Evolutionary conservation across 2,329 filamentous ascomycete species (phyloP), one percentile per base, ranked within the genome.

Genomic region (Xylaria sp.): DNA sequence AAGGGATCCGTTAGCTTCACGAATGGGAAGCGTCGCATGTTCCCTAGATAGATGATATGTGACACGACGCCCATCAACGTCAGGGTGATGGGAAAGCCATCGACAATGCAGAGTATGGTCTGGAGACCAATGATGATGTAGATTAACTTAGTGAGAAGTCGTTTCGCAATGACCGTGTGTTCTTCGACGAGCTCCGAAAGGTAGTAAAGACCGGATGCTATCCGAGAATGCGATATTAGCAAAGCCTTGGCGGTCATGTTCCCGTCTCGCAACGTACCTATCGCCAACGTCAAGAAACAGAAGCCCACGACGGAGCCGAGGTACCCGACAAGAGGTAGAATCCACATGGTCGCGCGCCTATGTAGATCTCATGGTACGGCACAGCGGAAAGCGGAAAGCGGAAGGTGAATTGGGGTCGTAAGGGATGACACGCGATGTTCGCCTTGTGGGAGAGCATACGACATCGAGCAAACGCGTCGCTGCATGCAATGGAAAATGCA

Each of bases 131-230:
- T 88, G 61, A 96, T 85, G 58, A 76, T 78, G 76, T 96, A 96
- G 66, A 97, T 97, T 51, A 97, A 79, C 39, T 85, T 87, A 29
- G 84, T 89, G 48, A 99, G 80, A n/a, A 97, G 78, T 52, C 88
- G 90, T 71, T 96, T 96, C 11, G 92, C 90, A 59, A 96, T 75
- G 9, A 97, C 93, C 3, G 93, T 97, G 71, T 99, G 93, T 73
- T 99, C 94, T 76, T 99, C 94, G 57, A 99, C 94, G 13, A 97
- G 86, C 73, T 99, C 94, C 20, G 93, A 97, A 49, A 99, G 88
- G 73, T 99, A 99, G 78, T 99, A 99, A 21, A 99, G 86, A 37
- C 94, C 94, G n/a, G 92, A 97, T 38, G 94, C 94, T 91, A 67
- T 44, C 56, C 42, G 41, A 47, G 60, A 50, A 38, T 39, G 34